A percentile compares a stretch with the other conserved stretches of the same genome.
Conservation (phyloP, 2,329 filamentous ascomycete genomes). For the Aspergillus felis region DNA sequence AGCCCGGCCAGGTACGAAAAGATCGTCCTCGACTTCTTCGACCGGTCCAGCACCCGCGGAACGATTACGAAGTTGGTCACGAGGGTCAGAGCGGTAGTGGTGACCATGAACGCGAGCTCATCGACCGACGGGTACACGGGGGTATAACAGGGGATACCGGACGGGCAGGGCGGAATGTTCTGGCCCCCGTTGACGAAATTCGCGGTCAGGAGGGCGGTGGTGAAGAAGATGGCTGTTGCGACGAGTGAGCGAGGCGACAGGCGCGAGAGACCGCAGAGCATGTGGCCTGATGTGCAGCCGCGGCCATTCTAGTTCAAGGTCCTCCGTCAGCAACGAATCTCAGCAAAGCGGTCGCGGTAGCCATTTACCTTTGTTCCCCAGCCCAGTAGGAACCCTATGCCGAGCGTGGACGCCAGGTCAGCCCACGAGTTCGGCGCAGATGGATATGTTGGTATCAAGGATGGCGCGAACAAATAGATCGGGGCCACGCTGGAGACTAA, state of each 20-base stretch:
- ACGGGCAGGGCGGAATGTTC: constrained; percentile 38
- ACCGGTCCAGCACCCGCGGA: constrained; percentile 25
- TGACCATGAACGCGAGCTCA: constrained; percentile 33
- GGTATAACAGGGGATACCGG: constrained; percentile 43
- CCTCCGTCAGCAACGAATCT: neutral
- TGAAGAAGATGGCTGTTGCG: constrained; percentile 45
- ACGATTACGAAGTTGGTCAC: constrained; percentile 33
- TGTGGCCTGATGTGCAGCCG: constrained; percentile 54
- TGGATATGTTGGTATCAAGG: constrained; percentile 44
- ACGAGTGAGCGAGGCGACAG: constrained; percentile 48
- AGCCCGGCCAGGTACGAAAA: constrained; percentile 47
- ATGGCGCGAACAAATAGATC: constrained; percentile 41
- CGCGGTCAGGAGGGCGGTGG: constrained; percentile 41
- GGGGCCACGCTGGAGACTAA: constrained; percentile 44
- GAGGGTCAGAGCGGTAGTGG: constrained; percentile 25
- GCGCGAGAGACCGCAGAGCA: constrained; percentile 51
- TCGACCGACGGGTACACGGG: constrained; percentile 40
- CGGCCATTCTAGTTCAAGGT: constrained; percentile 35
- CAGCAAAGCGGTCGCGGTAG: neutral
- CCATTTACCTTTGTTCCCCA: constrained; percentile 51
- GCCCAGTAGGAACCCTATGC: constrained; percentile 45
- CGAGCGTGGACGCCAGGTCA: constrained; percentile 36
- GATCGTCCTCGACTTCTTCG: constrained; percentile 28
- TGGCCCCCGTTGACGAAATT: constrained; percentile 32
- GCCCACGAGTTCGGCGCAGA: constrained; percentile 30